Evolutionary conservation across 1,139 yeast genomes (phyloP).

Genomic region (Candida sanyaensis): DNA sequence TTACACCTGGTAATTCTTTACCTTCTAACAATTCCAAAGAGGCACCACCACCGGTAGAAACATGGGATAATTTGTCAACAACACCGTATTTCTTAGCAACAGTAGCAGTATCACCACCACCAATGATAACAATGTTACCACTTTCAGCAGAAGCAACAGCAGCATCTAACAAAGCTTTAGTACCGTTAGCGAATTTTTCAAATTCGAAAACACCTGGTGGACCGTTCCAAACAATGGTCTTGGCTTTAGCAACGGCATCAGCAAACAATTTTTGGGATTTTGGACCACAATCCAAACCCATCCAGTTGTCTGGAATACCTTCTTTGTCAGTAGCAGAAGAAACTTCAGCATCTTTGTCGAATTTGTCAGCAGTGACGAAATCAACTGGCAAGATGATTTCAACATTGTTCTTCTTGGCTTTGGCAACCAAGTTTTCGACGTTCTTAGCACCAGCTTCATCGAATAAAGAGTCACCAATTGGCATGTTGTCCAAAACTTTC

Average conservation of each 20-base stretch:
- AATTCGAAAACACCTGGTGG: constrained; percentile 99
- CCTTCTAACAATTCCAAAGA: constrained; percentile 97
- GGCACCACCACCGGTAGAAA: constrained; percentile 99
- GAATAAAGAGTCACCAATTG: constrained; percentile 86
- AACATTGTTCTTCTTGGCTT: constrained; percentile 93
- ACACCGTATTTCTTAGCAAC: constrained; percentile 97
- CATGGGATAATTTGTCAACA: constrained; percentile 92
- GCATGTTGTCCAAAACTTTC: constrained; percentile 81
- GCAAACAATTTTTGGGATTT: constrained; percentile 76
- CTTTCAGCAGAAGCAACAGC: constrained; percentile 80
- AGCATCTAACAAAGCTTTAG: constrained; percentile 85
- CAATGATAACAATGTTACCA: constrained; percentile 94
- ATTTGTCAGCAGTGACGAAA: constrained; percentile 91
- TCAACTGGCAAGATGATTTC: constrained; percentile 91
- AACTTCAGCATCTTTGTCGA: constrained; percentile 83
- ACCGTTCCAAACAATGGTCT: constrained; percentile 99
- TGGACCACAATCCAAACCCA: constrained; percentile 95
- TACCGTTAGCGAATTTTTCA: constrained; percentile 85
- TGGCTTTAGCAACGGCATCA: constrained; percentile 81
- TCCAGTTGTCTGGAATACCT: constrained; percentile 92
- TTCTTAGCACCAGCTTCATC: constrained; percentile 94
- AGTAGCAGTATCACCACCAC: constrained; percentile 99
- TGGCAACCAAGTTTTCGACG: constrained; percentile 83
- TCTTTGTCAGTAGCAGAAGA: constrained; percentile 79
- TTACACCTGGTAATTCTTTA: constrained; percentile 96